These are phyloP conservation scores for Fusarium dlaminii DNA, from an alignment of 2,329 filamentous ascomycete genomes.

Conservation along the genomic window DNA sequence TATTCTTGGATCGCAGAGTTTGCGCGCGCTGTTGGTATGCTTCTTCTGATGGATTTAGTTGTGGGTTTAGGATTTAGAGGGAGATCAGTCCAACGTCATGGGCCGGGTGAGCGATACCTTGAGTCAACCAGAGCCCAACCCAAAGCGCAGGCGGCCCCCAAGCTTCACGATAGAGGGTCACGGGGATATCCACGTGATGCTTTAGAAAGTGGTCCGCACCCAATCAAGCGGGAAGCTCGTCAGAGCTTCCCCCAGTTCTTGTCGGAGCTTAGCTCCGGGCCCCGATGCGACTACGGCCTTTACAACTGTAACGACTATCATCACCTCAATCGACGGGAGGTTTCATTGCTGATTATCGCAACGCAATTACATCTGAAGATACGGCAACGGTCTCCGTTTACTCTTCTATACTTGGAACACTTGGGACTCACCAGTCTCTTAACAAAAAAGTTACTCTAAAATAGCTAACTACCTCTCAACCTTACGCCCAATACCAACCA, in stretches of 20 bases:
- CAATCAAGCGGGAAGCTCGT: constrained; percentile 28
- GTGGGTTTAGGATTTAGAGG: constrained; percentile 31
- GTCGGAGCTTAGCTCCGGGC: constrained; percentile 31
- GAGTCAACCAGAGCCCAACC: constrained; percentile 9
- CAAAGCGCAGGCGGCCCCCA: constrained; percentile 14
- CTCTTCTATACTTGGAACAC: neutral
- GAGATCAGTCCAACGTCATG: constrained; percentile 35
- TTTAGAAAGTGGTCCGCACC: neutral
- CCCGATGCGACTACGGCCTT: constrained; percentile 30
- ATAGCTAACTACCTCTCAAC: neutral
- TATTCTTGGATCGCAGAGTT: neutral
- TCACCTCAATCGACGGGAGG: constrained; percentile 7
- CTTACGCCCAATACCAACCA: constrained; percentile 9
- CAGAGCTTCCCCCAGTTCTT: constrained; percentile 27
- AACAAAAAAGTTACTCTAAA: neutral
- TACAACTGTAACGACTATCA: constrained; percentile 17
- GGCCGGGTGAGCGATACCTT: constrained; percentile 34
- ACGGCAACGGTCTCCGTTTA: neutral
- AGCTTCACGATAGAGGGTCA: constrained; percentile 16
- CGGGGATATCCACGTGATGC: constrained; percentile 17
- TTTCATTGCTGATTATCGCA: neutral
- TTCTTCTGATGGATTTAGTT: constrained; percentile 22
- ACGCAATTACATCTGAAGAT: neutral
- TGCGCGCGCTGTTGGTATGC: constrained; percentile 8
- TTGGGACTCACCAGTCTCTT: neutral